phyloP scores from a whole-genome alignment of 768 basidiomycete genomes.

The Suillus weaverae region DNA sequence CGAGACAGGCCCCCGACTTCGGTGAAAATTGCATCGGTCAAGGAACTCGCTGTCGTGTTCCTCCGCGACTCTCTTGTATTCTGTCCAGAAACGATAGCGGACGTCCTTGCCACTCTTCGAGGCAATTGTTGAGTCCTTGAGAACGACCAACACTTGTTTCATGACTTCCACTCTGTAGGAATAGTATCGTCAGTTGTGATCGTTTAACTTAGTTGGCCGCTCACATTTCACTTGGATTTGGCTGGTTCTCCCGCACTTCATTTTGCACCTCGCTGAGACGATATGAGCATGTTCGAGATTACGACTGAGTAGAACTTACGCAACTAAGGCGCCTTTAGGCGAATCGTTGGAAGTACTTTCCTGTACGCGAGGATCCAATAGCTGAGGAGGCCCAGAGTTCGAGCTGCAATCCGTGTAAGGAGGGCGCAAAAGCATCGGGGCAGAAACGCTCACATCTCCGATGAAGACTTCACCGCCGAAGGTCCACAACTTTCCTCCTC shows the following conservation, averaged over 20 bases:
- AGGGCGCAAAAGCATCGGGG: too few species aligned
- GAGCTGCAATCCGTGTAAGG: too few species aligned
- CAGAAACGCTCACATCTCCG: too few species aligned
- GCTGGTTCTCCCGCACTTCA: neutral
- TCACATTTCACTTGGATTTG: neutral
- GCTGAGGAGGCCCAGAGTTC: too few species aligned
- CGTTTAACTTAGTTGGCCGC: neutral
- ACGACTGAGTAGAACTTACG: neutral
- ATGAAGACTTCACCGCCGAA: neutral
- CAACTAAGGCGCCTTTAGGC: neutral
- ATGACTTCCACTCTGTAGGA: neutral
- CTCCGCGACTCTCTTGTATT: constrained; percentile 13
- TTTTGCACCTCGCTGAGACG: neutral
- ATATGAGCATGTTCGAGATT: neutral
- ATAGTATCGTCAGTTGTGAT: neutral
- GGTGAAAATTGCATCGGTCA: constrained; percentile 11
- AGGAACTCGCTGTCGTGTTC: constrained; percentile 17
- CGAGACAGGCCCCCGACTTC: neutral
- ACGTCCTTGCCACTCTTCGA: neutral
- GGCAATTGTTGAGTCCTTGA: neutral
- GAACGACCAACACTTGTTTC: neutral
- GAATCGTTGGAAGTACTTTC: neutral
- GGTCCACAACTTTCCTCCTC: neutral
- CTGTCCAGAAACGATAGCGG: constrained; percentile 10
- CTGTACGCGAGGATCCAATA: too few species aligned